Evolutionary conservation across 2,329 filamentous ascomycete species (phyloP).

Genomic region (Epichloe sp.): DNA sequence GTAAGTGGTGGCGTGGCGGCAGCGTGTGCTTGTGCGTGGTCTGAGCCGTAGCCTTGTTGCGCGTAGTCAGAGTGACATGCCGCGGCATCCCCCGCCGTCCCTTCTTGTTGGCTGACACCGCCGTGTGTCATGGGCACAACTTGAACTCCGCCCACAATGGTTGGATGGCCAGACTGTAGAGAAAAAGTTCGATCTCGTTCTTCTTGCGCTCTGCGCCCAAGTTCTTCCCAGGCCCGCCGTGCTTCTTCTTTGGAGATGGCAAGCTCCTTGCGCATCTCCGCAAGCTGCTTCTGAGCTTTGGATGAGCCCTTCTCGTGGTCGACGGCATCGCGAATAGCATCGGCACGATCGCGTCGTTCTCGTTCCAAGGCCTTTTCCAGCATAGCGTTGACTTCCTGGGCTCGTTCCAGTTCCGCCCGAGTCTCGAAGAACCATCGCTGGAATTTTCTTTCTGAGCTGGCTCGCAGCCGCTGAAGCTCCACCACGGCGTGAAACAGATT

Average conservation of each 20-base stretch:
- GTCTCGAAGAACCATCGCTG: conserved; percentile 99
- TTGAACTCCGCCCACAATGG: conserved; percentile 82
- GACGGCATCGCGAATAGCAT: conserved; percentile 53
- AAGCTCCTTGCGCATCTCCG: conserved; percentile 84
- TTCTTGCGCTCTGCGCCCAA: conserved; percentile 84
- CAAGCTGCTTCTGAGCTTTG: conserved; percentile 64
- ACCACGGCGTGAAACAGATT: conserved; percentile 97
- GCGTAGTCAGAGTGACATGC: conserved; percentile 18
- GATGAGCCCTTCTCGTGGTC: conserved; percentile 59
- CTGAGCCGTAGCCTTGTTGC: conserved; percentile 19
- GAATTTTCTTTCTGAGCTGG: conserved; percentile 93
- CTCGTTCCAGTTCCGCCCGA: conserved; percentile 71
- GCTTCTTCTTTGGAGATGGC: conserved; percentile 94
- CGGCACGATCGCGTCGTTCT: conserved; percentile 57
- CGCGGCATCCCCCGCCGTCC: conserved; percentile 26
- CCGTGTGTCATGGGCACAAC: conserved; percentile 85
- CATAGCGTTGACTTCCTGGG: conserved; percentile 69
- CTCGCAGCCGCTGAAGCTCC: conserved; percentile 82
- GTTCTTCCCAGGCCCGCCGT: conserved; percentile 89
- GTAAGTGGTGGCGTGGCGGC: conserved; percentile 23
- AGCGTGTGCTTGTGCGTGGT: conserved; percentile 29
- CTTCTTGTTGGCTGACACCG: conserved; percentile 41
- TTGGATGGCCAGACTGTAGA: conserved; percentile 78
- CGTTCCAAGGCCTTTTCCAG: conserved; percentile 63
- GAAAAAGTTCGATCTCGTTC: conserved; percentile 77